phyloP scores from a whole-genome alignment of 208 protist genomes.

The Acanthamoeba healyi region DNA sequence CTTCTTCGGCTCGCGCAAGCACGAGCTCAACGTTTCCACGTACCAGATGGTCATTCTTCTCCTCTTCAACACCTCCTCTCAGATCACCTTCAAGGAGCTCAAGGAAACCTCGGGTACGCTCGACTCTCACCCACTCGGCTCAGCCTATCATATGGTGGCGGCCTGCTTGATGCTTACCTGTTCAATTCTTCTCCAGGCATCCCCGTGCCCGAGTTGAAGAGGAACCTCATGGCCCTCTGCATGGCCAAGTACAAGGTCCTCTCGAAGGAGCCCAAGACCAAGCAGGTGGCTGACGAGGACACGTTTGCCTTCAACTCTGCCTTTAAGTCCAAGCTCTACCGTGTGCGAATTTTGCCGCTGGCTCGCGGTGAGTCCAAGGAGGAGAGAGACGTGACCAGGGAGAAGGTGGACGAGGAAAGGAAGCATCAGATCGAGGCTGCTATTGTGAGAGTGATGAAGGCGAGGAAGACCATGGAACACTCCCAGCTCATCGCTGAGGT shows the following conservation, averaged over 20 bases:
- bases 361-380: conserved; percentile 85
- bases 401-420: conserved; percentile 92
- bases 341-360: conserved; percentile 84
- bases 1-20: conserved; percentile 81
- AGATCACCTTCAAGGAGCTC: conserved; percentile 86
- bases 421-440: conserved; percentile 92
- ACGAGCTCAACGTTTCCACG: conserved; percentile 89
- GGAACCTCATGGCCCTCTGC: conserved; percentile 83
- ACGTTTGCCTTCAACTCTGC: conserved; percentile 86
- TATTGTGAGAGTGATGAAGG: conserved; percentile 94
- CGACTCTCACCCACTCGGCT: too few relatives aligned
- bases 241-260: conserved; percentile 85
- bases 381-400: conserved; percentile 85
- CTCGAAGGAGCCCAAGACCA: conserved; percentile 72
- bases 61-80: conserved; percentile 88
- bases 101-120: neutral
- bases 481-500: conserved; percentile 90
- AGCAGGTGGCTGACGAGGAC: conserved; percentile 85
- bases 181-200: conserved; percentile 72
- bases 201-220: conserved; percentile 85
- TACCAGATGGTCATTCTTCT: conserved; percentile 91
- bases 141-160: neutral
- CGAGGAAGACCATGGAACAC: conserved; percentile 90
- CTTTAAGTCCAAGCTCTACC: conserved; percentile 85
- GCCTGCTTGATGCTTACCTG: neutral